Percentiles rank a stretch among this genome's conserved stretches.
These are phyloP conservation scores for Silene latifolia DNA, from an alignment of 148 eudicot genomes.

Conservation along the genomic window DNA sequence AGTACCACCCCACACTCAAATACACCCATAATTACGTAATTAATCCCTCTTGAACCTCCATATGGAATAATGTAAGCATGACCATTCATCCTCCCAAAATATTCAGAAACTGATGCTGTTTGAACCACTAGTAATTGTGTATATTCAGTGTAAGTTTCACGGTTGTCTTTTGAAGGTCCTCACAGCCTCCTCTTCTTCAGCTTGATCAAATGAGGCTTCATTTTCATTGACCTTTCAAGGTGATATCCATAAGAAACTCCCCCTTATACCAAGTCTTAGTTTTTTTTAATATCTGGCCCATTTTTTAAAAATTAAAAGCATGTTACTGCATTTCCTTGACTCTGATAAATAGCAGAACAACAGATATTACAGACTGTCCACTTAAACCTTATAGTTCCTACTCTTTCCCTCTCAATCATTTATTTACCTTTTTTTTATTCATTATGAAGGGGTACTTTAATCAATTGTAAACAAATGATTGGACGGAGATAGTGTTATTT, in stretches of 20 bases:
- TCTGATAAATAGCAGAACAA: background rate
- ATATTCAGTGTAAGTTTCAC: background rate
- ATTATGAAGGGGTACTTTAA: no score
- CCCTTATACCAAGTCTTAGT: conserved; percentile 1
- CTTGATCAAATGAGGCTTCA: conserved; percentile 9
- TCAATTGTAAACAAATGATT: no score
- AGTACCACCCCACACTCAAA: no score
- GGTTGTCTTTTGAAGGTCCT: background rate
- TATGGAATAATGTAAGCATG: background rate
- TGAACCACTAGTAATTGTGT: background rate
- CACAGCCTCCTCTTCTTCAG: background rate
- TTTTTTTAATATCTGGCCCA: background rate
- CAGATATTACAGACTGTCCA: no score
- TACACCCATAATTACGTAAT: no score
- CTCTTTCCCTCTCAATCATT: no score
- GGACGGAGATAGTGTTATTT: no score
- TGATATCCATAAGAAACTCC: conserved; percentile 7
- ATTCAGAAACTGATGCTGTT: background rate
- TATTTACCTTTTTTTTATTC: no score
- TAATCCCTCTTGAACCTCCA: no score
- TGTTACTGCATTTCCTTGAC: background rate
- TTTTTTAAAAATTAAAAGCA: background rate
- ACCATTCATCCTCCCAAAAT: conserved; percentile 4
- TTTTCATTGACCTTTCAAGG: conserved; percentile 10
- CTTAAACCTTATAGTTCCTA: background rate